Evolutionary conservation across 176 grass and related monocot genomes (phyloP).

Genomic region (Calamus simplicifolius): DNA sequence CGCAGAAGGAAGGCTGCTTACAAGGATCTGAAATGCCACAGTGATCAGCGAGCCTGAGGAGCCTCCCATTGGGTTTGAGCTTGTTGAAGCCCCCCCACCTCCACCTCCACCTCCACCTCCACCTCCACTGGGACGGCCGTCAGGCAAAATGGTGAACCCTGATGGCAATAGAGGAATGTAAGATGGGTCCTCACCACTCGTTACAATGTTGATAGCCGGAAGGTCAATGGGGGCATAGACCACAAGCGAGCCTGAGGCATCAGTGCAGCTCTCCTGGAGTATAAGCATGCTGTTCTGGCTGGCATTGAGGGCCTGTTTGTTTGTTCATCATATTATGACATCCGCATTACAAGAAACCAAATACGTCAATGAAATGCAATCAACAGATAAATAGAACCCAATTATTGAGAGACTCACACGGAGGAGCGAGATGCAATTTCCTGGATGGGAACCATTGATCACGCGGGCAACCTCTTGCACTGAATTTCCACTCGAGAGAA

Average conservation of each 20-base stretch:
- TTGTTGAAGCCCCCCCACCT: constrained; percentile 18
- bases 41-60: constrained; percentile 52
- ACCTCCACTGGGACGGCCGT: constrained; percentile 23
- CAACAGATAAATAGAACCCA: background rate
- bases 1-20: constrained; percentile 56
- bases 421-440: constrained; percentile 81
- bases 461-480: constrained; percentile 79
- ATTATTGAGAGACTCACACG: constrained; percentile 30
- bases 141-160: constrained; percentile 61
- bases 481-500: constrained; percentile 56
- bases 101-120: constrained; percentile 1
- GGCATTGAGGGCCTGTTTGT: constrained; percentile 35
- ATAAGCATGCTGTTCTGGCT: constrained; percentile 65
- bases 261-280: constrained; percentile 68
- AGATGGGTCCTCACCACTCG: constrained; percentile 62
- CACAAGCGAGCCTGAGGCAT: constrained; percentile 45
- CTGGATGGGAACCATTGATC: constrained; percentile 53
- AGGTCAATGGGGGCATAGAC: constrained; percentile 59
- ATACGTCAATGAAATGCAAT: background rate
- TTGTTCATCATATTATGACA: background rate
- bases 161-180: constrained; percentile 57
- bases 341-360: background rate
- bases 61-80: constrained; percentile 16
- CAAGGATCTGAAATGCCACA: constrained; percentile 70
- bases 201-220: constrained; percentile 56